Evolutionary conservation across 2,329 filamentous ascomycete genomes (phyloP), one percentile per base, ranked within the genome.

Genomic region (Biscogniauxia mediterranea): DNA sequence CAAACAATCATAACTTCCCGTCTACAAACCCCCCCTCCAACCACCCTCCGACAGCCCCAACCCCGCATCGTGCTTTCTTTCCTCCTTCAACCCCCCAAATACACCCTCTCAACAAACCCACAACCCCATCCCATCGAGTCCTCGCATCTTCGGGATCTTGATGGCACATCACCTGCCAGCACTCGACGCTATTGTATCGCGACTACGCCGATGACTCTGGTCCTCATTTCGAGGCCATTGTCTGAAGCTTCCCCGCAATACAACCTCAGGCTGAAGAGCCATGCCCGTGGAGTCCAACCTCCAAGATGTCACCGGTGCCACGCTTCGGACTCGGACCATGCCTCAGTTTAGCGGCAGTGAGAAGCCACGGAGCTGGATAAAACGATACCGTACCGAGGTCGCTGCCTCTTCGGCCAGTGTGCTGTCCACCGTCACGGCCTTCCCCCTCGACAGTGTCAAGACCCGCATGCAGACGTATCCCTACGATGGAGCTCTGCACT

Each of bases 381-480:
- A 92, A 79, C 84, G 83, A 68, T 94, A 95, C 76, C 85, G 90
- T 66, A 93, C 89, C 55, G 90, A 94, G 77, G 87, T 95, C 67
- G 87, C 91, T 63, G 91, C 92, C 52, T 90, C 88, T 76, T 82
- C 87, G 49, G 90, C 89, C 73, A 93, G 89, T 75, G 82, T 93
- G 66, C 81, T 94, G 60, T 92, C 90, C 46, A 95, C 91, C 51
- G 83, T 92, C 72, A 82, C 85, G 66, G 89, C 91, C n/a, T 96
- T 94, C 73, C 92, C 92, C 21, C 85, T 96, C 68, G 92, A 96
- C 75, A 94, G 92, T 70, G 89, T 94, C 74, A 96, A 96, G 81
- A 93, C 90, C 59, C 90, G 92, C 71, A 92, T 95, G 87, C 92
- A 96, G 80, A 91, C 90, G 67, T 94, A 95, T 77, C 87, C 89